phyloP scores from a whole-genome alignment of 257 asterid species.

The Asclepias syriaca region DNA sequence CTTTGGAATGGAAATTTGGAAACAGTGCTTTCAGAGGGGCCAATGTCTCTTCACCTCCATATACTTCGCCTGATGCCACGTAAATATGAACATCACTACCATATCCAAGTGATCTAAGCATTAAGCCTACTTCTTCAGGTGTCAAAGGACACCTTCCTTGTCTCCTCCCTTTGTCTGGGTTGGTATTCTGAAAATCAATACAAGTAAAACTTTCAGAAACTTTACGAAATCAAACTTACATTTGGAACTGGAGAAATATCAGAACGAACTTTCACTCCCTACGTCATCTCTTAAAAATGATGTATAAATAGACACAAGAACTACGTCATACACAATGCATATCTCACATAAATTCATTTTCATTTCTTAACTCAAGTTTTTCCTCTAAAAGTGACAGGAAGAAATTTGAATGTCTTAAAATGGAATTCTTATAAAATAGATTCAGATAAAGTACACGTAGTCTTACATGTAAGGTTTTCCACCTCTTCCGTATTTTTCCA shows the following conservation, averaged over 20 bases:
- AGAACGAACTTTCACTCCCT: not conserved
- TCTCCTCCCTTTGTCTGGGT: constrained; percentile 89
- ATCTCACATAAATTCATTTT: not conserved
- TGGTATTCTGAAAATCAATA: constrained; percentile 53
- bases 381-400: not conserved
- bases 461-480: constrained; percentile 96
- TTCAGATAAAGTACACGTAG: constrained; percentile 13
- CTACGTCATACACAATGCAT: not conserved
- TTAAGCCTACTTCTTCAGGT: constrained; percentile 95
- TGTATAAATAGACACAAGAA: not conserved
- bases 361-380: not conserved
- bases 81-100: constrained; percentile 72
- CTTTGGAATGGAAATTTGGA: constrained; percentile 89
- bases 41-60: constrained; percentile 86
- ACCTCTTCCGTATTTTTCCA: constrained; percentile 80
- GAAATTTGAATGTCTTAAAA: not conserved
- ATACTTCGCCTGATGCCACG: constrained; percentile 98
- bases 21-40: constrained; percentile 90
- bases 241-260: not conserved
- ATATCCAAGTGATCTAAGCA: constrained; percentile 92
- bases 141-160: constrained; percentile 98
- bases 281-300: not conserved
- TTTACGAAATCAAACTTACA: constrained; percentile 3
- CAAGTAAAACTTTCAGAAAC: constrained; percentile 16
- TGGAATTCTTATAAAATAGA: not conserved